Percentiles rank a stretch among this genome's conserved stretches.
These are phyloP conservation scores for Xylaria multiplex DNA, from an alignment of 2,329 filamentous ascomycete species.

Conservation along the genomic window DNA sequence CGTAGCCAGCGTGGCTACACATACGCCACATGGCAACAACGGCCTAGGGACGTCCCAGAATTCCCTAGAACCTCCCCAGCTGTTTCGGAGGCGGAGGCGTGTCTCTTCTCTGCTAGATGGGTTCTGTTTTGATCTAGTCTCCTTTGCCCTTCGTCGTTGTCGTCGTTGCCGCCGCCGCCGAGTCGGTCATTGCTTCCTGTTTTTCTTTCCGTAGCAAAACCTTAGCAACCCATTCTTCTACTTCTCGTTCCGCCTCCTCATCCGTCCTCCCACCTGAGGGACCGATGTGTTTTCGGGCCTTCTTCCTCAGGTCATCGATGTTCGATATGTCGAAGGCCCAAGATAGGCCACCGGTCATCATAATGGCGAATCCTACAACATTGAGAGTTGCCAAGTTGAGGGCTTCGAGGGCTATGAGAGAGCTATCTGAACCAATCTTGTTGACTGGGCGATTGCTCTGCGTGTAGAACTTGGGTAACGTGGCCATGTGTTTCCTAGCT, in stretches of 20 bases:
- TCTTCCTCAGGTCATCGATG: conserved; percentile 69
- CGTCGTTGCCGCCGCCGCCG: too few relatives aligned
- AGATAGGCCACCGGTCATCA: conserved; percentile 76
- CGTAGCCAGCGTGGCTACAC: neutral
- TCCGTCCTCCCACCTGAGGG: conserved; percentile 51
- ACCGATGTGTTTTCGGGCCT: conserved; percentile 57
- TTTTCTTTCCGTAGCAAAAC: conserved; percentile 63
- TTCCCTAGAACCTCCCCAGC: neutral
- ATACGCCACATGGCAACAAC: conserved; percentile 9
- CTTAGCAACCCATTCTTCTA: conserved; percentile 70
- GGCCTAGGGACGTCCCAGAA: neutral
- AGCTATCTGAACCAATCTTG: conserved; percentile 67
- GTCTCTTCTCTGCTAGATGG: conserved; percentile 2
- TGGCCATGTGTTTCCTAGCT: conserved; percentile 66
- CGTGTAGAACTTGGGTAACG: conserved; percentile 77
- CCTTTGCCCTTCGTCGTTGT: conserved; percentile 3
- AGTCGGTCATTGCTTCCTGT: conserved; percentile 26
- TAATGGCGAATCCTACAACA: conserved; percentile 77
- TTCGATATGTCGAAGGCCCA: conserved; percentile 82
- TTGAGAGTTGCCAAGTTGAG: conserved; percentile 89
- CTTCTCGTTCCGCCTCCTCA: conserved; percentile 66
- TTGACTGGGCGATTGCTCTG: conserved; percentile 61
- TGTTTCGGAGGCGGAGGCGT: neutral
- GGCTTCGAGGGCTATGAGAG: conserved; percentile 81
- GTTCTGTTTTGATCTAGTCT: neutral